phyloP scores from a whole-genome alignment of 176 grass and related monocot species.

The Musa itinerans region DNA sequence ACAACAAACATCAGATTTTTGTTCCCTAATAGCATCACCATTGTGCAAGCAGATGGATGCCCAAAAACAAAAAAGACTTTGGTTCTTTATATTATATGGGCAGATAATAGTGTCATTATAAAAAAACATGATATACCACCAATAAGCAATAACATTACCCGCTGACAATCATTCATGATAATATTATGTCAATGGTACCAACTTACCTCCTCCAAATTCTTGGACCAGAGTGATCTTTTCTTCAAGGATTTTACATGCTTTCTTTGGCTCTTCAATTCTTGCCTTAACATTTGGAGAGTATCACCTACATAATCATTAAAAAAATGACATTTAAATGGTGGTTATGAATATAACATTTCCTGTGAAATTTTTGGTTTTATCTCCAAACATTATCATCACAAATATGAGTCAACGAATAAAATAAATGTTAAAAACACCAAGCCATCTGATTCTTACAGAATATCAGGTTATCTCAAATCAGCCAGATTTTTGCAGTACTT shows the following conservation, averaged over 20 bases:
- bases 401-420: too few relatives aligned
- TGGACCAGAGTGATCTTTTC: constrained; percentile 92
- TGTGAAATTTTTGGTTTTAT: not conserved
- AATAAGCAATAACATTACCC: not conserved
- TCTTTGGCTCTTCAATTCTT: constrained; percentile 83
- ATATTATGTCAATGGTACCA: constrained; percentile 28
- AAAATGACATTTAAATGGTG: not conserved
- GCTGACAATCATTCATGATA: not conserved
- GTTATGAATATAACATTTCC: not conserved
- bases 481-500: not conserved
- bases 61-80: too few relatives aligned
- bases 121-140: not conserved
- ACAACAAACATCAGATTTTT: too few relatives aligned
- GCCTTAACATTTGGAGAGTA: constrained; percentile 69
- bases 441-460: not conserved
- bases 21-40: too few relatives aligned
- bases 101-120: constrained; percentile 9
- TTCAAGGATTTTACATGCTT: constrained; percentile 82
- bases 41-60: too few relatives aligned
- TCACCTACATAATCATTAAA: constrained; percentile 52
- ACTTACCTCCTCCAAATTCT: constrained; percentile 95
- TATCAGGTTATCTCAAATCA: not conserved
- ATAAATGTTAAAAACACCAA: too few relatives aligned
- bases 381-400: too few relatives aligned
- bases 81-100: not conserved